Percentiles rank a stretch among this genome's conserved stretches.
Evolutionary conservation across 2,329 filamentous ascomycete species (phyloP).

Genomic region (Thielaviopsis ethacetica): DNA sequence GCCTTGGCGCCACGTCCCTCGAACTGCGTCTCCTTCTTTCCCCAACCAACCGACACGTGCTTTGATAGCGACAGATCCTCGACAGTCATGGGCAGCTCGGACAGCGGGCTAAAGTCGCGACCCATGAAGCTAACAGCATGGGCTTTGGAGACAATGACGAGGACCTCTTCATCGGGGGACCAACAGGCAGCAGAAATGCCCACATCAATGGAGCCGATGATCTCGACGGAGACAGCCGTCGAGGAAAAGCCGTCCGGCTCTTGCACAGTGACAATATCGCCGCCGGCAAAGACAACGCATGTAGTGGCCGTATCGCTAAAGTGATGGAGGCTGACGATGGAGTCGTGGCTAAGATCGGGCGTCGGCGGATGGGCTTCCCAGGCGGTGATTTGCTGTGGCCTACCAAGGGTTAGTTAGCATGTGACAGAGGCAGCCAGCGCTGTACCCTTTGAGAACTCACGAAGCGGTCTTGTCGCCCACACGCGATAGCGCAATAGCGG

Average conservation of each 20-base stretch:
- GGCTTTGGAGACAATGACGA: conserved; percentile 66
- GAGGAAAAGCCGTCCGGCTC: conserved; percentile 32
- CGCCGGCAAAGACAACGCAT: conserved; percentile 73
- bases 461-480: conserved; percentile 28
- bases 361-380: conserved; percentile 80
- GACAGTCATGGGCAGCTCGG: conserved; percentile 51
- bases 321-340: conserved; percentile 64
- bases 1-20: conserved; percentile 79
- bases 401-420: conserved; percentile 13
- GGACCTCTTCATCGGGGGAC: conserved; percentile 88
- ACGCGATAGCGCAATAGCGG: conserved; percentile 54
- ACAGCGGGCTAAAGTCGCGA: conserved; percentile 68
- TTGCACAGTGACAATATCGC: conserved; percentile 75
- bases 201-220: conserved; percentile 83
- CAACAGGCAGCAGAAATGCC: conserved; percentile 80
- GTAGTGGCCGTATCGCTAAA: conserved; percentile 64
- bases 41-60: conserved; percentile 95
- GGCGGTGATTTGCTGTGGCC: conserved; percentile 42
- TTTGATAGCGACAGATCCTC: conserved; percentile 78
- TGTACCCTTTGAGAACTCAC: conserved; percentile 20
- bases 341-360: conserved; percentile 59
- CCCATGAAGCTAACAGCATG: conserved; percentile 85
- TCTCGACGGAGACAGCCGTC: conserved; percentile 54
- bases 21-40: conserved; percentile 96
- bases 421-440: neutral